phyloP scores from a whole-genome alignment of 441 rosid species.

The Manihot esculenta region DNA sequence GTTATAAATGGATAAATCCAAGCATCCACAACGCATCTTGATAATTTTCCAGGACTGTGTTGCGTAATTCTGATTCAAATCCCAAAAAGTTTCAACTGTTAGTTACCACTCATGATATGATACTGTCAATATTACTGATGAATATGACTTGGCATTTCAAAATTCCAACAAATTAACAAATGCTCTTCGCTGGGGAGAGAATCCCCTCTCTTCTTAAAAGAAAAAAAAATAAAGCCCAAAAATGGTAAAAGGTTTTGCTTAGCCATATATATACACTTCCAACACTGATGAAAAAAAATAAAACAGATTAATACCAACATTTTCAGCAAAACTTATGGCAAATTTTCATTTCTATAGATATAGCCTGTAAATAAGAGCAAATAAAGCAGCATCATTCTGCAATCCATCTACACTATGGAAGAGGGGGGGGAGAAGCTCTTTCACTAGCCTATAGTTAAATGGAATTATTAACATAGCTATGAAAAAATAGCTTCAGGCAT shows the following conservation, averaged over 20 bases:
- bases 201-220: not conserved
- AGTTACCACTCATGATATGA: no score
- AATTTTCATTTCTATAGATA: conserved; percentile 1
- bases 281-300: no score
- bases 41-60: no score
- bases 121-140: no score
- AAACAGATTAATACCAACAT: not conserved
- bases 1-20: no score
- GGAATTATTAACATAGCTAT: conserved; percentile 9
- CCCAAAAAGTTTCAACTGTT: no score
- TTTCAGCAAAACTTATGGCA: not conserved
- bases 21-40: no score
- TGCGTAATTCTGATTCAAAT: no score
- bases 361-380: conserved; percentile 13
- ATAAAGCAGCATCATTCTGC: conserved; percentile 9
- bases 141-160: not conserved
- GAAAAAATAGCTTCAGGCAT: conserved; percentile 13
- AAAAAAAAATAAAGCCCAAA: not conserved
- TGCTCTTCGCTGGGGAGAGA: not conserved
- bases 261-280: no score
- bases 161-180: not conserved
- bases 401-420: conserved; percentile 11
- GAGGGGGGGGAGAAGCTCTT: no score
- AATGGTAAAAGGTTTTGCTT: no score
- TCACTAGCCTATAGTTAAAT: conserved; percentile 6